Conservation (phyloP, 2,329 filamentous ascomycete species). For the Paramyrothecium roridum region DNA sequence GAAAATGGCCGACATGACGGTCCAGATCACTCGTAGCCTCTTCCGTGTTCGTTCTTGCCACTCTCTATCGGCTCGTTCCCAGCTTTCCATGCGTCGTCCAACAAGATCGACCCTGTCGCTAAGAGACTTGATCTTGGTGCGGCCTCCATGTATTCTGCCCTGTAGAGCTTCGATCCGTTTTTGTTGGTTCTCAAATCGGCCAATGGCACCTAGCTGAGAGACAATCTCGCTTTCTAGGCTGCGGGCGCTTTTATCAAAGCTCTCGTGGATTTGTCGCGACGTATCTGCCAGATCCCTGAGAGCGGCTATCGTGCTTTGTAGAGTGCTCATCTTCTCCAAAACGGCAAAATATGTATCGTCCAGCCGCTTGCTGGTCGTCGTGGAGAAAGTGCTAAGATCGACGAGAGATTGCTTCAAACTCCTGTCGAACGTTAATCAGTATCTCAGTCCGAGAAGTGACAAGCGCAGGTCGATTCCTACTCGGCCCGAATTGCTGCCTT, state of each 20-base stretch:
- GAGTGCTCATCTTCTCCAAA: conserved; percentile 61
- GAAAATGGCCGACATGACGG: conserved; percentile 46
- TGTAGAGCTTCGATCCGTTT: conserved; percentile 60
- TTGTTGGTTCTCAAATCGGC: conserved; percentile 64
- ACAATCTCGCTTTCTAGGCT: conserved; percentile 59
- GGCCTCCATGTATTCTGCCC: conserved; percentile 56
- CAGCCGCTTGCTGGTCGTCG: conserved; percentile 60
- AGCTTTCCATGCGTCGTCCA: conserved; percentile 60
- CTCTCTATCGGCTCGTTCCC: conserved; percentile 64
- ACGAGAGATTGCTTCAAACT: conserved; percentile 49
- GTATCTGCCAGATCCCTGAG: conserved; percentile 65
- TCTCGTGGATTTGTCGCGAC: conserved; percentile 54
- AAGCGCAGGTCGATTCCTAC: conserved; percentile 16
- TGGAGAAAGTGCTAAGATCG: conserved; percentile 57
- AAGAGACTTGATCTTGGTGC: conserved; percentile 56
- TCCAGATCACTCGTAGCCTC: conserved; percentile 62
- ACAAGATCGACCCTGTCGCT: conserved; percentile 63
- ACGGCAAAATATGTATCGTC: conserved; percentile 74
- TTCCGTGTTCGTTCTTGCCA: conserved; percentile 66
- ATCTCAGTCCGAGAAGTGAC: background rate
- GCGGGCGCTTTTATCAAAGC: conserved; percentile 58
- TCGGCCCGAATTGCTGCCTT: conserved; percentile 25
- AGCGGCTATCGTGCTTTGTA: conserved; percentile 62
- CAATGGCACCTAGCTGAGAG: conserved; percentile 57
- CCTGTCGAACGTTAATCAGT: conserved; percentile 30